These are phyloP conservation scores for Trichoderma aggressivum DNA, from an alignment of 2,329 filamentous ascomycete genomes.

Conservation along the genomic window DNA sequence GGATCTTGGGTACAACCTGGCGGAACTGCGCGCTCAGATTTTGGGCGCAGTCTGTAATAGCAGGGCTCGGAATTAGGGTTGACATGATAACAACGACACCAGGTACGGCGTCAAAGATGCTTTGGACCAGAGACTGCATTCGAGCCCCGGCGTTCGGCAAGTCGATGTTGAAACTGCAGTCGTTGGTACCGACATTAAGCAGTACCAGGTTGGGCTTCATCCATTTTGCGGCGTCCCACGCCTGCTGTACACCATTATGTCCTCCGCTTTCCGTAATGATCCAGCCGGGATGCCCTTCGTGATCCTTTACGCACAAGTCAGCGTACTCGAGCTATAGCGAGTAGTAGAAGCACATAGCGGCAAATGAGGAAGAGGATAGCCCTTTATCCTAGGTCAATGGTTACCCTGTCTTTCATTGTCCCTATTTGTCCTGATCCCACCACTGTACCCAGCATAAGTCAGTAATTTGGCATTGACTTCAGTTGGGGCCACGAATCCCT, in stretches of 20 bases:
- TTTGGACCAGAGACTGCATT: neutral
- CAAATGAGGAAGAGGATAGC: neutral
- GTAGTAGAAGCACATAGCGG: neutral
- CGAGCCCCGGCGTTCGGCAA: neutral
- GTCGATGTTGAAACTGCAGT: neutral
- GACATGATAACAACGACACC: neutral
- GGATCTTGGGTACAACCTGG: neutral
- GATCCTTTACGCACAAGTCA: neutral
- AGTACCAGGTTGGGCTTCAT: neutral
- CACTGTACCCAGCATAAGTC: neutral
- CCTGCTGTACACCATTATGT: neutral
- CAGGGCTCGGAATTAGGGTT: neutral
- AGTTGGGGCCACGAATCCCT: neutral
- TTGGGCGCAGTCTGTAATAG: neutral
- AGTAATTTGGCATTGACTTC: neutral
- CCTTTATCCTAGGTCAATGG: neutral
- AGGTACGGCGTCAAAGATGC: neutral
- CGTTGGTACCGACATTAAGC: neutral
- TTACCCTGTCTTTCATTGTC: neutral
- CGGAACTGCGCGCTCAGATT: neutral
- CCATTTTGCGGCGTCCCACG: neutral
- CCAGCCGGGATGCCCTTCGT: neutral
- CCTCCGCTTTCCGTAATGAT: neutral
- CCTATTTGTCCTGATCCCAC: neutral
- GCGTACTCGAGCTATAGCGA: neutral